A percentile compares a stretch with the other conserved stretches of the same genome.
Conservation (phyloP, 202 grass and related monocot species). For the Setaria viridis region DNA sequence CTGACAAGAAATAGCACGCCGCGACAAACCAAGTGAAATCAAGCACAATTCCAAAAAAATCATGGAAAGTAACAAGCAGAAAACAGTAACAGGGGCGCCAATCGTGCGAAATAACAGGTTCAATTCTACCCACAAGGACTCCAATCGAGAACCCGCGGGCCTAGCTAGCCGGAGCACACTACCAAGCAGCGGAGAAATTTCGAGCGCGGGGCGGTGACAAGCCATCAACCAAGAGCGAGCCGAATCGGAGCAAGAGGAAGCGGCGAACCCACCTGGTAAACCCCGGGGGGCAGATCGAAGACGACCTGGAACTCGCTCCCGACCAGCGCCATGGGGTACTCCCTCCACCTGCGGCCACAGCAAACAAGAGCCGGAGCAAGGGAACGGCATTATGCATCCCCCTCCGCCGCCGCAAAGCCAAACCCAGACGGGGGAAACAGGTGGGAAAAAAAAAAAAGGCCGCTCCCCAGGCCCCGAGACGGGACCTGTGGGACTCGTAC, state of each 20-base stretch:
- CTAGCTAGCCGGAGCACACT: not conserved
- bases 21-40: not conserved
- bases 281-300: slow-evolving; percentile 64
- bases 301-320: slow-evolving; percentile 58
- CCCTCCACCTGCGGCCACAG: slow-evolving; percentile 51
- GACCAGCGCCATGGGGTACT: slow-evolving; percentile 57
- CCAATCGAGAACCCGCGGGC: not conserved
- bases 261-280: slow-evolving; percentile 55
- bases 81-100: not conserved
- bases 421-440: not conserved
- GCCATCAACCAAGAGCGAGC: not conserved
- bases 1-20: not conserved
- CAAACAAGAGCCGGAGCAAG: not conserved
- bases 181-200: not conserved
- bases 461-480: not conserved
- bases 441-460: not conserved
- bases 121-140: not conserved
- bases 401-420: not conserved
- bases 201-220: not conserved
- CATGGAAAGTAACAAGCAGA: not conserved
- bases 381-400: slow-evolving; percentile 34
- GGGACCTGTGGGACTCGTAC: not conserved
- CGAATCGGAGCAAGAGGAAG: slow-evolving; percentile 16
- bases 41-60: not conserved
- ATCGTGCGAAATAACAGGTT: not conserved